Conservation (phyloP, 176 grass and related monocot genomes). For the Pontederia crassipes region DNA sequence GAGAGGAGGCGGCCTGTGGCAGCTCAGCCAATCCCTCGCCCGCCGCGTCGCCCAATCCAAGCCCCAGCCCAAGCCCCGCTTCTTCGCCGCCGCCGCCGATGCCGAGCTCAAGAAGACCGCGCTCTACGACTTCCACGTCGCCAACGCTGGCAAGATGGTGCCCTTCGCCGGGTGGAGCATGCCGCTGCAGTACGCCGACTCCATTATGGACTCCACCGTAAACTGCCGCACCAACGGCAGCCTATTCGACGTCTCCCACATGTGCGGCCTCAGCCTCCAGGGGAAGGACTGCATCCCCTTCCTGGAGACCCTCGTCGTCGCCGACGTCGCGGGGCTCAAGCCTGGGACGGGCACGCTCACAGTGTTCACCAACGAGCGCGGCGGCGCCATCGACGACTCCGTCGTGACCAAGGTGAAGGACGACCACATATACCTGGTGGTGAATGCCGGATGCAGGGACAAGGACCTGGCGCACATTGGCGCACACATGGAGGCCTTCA, state of each 20-base stretch:
- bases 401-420: slow-evolving; percentile 71
- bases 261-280: slow-evolving; percentile 77
- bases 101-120: slow-evolving; percentile 82
- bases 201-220: slow-evolving; percentile 93
- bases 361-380: slow-evolving; percentile 75
- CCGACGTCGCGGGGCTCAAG: slow-evolving; percentile 55
- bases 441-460: slow-evolving; percentile 91
- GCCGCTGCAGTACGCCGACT: slow-evolving; percentile 95
- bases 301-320: slow-evolving; percentile 81
- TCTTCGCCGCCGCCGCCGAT: slow-evolving; percentile 45
- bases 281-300: slow-evolving; percentile 52
- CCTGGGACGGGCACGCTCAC: slow-evolving; percentile 67
- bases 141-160: slow-evolving; percentile 84
- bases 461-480: slow-evolving; percentile 87
- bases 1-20: slow-evolving; percentile 50
- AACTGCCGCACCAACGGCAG: slow-evolving; percentile 72
- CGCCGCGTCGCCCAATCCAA: slow-evolving; percentile 31
- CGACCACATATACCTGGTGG: slow-evolving; percentile 77
- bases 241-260: slow-evolving; percentile 97
- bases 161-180: slow-evolving; percentile 95
- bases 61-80: slow-evolving; percentile 3
- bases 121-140: slow-evolving; percentile 81
- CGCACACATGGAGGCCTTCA: slow-evolving; percentile 68
- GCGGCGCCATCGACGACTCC: slow-evolving; percentile 84
- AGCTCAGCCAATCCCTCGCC: slow-evolving; percentile 18